Evolutionary conservation across 352 stramenopile species (phyloP).

Genomic region (Pseudoperonospora humuli): DNA sequence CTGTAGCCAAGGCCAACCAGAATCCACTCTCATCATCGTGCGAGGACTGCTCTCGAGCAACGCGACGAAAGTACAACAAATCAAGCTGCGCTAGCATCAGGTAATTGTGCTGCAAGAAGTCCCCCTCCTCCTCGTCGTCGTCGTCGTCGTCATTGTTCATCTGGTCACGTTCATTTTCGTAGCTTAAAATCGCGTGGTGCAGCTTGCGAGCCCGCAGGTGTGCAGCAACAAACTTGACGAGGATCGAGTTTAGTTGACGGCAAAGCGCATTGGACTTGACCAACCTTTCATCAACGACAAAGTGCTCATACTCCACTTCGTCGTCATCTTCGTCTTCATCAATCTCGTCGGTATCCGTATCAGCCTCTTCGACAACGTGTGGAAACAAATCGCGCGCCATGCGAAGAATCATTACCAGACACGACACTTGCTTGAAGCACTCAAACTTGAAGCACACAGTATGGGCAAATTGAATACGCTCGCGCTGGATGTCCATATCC

Average conservation of each 20-base stretch:
- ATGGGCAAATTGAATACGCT: constrained; percentile 55
- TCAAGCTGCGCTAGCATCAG: constrained; percentile 71
- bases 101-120: constrained; percentile 69
- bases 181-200: constrained; percentile 63
- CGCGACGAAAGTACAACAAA: constrained; percentile 74
- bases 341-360: constrained; percentile 66
- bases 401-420: constrained; percentile 49
- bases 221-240: constrained; percentile 59
- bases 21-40: constrained; percentile 47
- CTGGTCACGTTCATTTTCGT: constrained; percentile 33
- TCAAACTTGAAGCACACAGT: constrained; percentile 50
- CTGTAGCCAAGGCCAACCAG: constrained; percentile 41
- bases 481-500: constrained; percentile 37
- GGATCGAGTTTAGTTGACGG: constrained; percentile 50
- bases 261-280: constrained; percentile 28
- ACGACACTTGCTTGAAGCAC: constrained; percentile 47
- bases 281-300: constrained; percentile 33
- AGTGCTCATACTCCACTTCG: constrained; percentile 39
- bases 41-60: constrained; percentile 56
- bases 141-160: constrained; percentile 31
- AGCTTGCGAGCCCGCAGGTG: constrained; percentile 62
- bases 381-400: constrained; percentile 56
- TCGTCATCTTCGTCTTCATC: constrained; percentile 68
- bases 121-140: constrained; percentile 29
- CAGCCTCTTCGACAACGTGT: constrained; percentile 58